Conservation (phyloP, 1,284 basidiomycete species). For the Microbotryum saponariae region DNA sequence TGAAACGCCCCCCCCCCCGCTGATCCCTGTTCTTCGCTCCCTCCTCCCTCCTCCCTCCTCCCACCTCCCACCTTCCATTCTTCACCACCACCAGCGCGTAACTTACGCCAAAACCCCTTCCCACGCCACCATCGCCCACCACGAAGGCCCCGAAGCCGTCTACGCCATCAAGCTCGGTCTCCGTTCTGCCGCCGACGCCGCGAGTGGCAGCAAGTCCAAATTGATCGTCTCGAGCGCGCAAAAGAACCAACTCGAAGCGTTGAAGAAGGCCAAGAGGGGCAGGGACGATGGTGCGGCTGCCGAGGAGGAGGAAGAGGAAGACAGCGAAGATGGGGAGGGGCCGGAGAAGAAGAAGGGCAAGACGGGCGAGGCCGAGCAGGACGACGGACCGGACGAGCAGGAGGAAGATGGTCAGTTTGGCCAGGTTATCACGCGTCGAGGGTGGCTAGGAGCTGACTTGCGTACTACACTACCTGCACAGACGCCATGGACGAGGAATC, state of each 20-base stretch:
- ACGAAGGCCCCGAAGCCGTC: conserved; percentile 35
- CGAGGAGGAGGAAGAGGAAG: conserved; percentile 27
- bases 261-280: conserved; percentile 21
- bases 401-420: conserved; percentile 24
- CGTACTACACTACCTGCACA: not conserved
- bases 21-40: not conserved
- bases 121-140: conserved; percentile 33
- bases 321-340: conserved; percentile 25
- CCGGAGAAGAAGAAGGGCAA: conserved; percentile 25
- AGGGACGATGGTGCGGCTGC: conserved; percentile 25
- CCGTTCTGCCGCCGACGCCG: conserved; percentile 24
- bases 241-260: conserved; percentile 24
- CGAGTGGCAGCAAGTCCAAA: conserved; percentile 9
- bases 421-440: not conserved
- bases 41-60: too few species aligned
- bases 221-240: conserved; percentile 35
- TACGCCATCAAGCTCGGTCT: conserved; percentile 36
- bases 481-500: conserved; percentile 32
- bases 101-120: conserved; percentile 34
- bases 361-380: conserved; percentile 22
- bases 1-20: not conserved
- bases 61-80: not conserved
- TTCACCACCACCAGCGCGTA: conserved; percentile 19
- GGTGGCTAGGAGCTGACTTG: not conserved
- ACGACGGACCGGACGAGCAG: conserved; percentile 23